A percentile compares a stretch with the other conserved stretches of the same genome.
phyloP scores from a whole-genome alignment of 805 yeast species.

The Lipomyces chichibuensis region DNA sequence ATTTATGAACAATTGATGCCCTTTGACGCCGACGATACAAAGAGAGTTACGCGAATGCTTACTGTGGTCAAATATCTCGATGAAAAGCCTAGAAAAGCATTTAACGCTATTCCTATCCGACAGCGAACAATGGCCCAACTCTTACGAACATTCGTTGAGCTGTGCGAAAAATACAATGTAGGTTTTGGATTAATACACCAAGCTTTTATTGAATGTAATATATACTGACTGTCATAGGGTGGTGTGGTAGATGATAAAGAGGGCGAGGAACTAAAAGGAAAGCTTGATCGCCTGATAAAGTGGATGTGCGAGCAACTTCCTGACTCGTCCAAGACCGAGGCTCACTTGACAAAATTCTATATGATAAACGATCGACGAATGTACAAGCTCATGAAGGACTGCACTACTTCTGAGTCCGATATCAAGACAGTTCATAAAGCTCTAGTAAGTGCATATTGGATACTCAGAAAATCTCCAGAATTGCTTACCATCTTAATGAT shows the following conservation, averaged over 20 bases:
- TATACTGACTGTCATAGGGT: conserved; percentile 26
- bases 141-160: conserved; percentile 52
- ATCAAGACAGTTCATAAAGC: conserved; percentile 63
- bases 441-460: conserved; percentile 39
- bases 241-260: conserved; percentile 17
- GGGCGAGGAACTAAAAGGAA: conserved; percentile 13
- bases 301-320: conserved; percentile 69
- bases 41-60: conserved; percentile 59
- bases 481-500: conserved; percentile 47
- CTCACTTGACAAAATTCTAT: conserved; percentile 57
- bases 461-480: conserved; percentile 39
- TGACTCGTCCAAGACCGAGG: conserved; percentile 52
- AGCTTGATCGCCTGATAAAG: conserved; percentile 45
- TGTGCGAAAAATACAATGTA: conserved; percentile 52
- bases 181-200: conserved; percentile 37
- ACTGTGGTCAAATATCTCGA: conserved; percentile 55
- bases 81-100: conserved; percentile 62
- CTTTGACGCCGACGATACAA: conserved; percentile 46
- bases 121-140: conserved; percentile 65
- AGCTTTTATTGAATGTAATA: background rate
- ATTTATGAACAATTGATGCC: conserved; percentile 67
- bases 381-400: conserved; percentile 57
- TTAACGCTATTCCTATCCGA: conserved; percentile 68
- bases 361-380: conserved; percentile 62
- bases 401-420: conserved; percentile 61